Evolutionary conservation across 306 rosid species (phyloP).

Genomic region (Fragaria vesca): DNA sequence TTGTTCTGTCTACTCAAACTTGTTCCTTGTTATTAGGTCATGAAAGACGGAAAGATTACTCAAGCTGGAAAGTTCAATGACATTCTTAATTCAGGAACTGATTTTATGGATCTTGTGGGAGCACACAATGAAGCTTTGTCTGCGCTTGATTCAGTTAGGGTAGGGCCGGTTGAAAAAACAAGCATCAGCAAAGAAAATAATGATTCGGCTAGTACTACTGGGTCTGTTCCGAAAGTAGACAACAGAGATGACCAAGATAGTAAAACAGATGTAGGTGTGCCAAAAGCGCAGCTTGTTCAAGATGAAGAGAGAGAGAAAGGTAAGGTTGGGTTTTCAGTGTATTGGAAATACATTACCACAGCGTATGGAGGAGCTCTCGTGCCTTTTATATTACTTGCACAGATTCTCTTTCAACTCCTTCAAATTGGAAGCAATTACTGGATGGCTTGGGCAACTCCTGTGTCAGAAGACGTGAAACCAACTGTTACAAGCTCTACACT

Average conservation of each 20-base stretch:
- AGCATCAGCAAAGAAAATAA: slow-evolving; percentile 29
- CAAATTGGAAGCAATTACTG: slow-evolving; percentile 94
- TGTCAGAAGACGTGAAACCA: slow-evolving; percentile 54
- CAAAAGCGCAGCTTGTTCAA: slow-evolving; percentile 73
- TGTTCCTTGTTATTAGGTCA: slow-evolving; percentile 47
- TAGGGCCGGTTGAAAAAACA: slow-evolving; percentile 19
- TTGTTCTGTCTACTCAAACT: background rate
- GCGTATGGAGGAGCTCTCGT: slow-evolving; percentile 83
- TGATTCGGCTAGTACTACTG: slow-evolving; percentile 19
- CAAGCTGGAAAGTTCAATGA: slow-evolving; percentile 76
- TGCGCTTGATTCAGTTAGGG: slow-evolving; percentile 46
- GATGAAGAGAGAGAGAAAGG: slow-evolving; percentile 96
- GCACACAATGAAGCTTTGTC: slow-evolving; percentile 81
- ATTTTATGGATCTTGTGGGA: slow-evolving; percentile 81
- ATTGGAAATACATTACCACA: slow-evolving; percentile 68
- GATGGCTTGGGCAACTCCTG: slow-evolving; percentile 93
- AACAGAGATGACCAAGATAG: slow-evolving; percentile 32
- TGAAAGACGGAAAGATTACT: slow-evolving; percentile 75
- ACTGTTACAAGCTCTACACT: slow-evolving; percentile 46
- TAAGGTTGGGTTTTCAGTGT: slow-evolving; percentile 62
- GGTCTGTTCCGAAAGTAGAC: slow-evolving; percentile 35
- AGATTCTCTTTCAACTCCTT: slow-evolving; percentile 61
- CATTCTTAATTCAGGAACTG: slow-evolving; percentile 58
- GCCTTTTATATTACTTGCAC: slow-evolving; percentile 67
- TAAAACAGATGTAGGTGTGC: slow-evolving; percentile 35